Base-by-base conservation (phyloP, 257 asterid species). In the Anisodus acutangulus region DNA sequence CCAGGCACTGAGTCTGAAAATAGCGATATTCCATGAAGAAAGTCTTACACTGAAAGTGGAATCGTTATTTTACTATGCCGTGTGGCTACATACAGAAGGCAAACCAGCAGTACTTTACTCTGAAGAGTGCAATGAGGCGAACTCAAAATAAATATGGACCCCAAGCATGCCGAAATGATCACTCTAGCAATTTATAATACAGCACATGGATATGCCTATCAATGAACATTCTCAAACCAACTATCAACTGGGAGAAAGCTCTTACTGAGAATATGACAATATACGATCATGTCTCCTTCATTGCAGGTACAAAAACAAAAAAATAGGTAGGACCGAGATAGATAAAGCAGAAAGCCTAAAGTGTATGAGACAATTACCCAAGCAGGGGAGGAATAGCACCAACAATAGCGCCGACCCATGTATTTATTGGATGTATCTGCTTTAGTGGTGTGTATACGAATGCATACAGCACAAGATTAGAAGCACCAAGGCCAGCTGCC, bases 381-480 rank as follows among this genome's bases (percentile, higher is more conserved):
- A 93, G 99, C 67, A 94, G 95, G 78, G 99, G 98, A 16, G 99
- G 99, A 80, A 94, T 92, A 68, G 98, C 99, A 88, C 99, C 99
- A 87, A 96, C 98, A 86, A 96, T 41, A 86, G 99, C 99, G 45
- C 98, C 99, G 63, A 94, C 97, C 99, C 99, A 96, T 43, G 98
- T 96, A 88, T 96, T 96, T 80, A 93, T 87, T 54, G 98, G 98
- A 89, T 96, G 98, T 82, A 94, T 93, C 90, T 96, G 98, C 90
- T 96, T 94, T 86, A 94, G 88, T 16, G 98, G 98, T 83, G 99
- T 94, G 90, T 96, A 96, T 9, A 96, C 93, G 88, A 90, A 96
- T 69, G 98, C 98, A 88, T 96, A 96, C 81, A 96, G 97, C 78
- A 90, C 88, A 85, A 94, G 98, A 90, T 93, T 96, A 58, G 97